Base-by-base conservation (phyloP, 2,329 filamentous ascomycete genomes). In the Hypomyces rosellus region DNA sequence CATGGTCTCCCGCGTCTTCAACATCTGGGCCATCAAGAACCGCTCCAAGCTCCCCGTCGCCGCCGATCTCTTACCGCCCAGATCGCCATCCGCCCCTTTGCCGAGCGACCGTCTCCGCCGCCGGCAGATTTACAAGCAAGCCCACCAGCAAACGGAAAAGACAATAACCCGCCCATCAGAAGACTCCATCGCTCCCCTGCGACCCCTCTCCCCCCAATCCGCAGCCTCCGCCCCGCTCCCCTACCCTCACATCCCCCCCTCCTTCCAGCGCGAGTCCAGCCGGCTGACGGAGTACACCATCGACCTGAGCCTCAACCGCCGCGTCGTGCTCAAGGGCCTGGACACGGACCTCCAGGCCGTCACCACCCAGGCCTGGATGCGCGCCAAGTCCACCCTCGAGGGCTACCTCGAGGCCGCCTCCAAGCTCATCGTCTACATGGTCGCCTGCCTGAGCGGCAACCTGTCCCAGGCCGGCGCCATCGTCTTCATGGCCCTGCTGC, bases 311-410 rank as follows among this genome's bases (percentile, higher is more conserved):
- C 68, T 72, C 20, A 76, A 76, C 39, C 69, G 74, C 1, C 73
- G 71, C 57, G 70, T 84, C 1, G 66, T 75, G 12, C 69, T 85
- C 39, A 71, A 73, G 25, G 82, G 82, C 4, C 60, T 69, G 4
- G 69, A 75, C 7, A 70, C 76, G 33, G 81, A 84, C 59, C 68
- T 85, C 6, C 78, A 79, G 50, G 80, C 80, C 30, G 71, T 84
- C 38, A 84, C 80, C 1, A 74, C 76, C 3, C 74, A 77, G 3
- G 59, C 71, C 25, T 85, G 80, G 81, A 63, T 85, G 42, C 69
- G 73, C 11, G 66, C 73, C 37, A 74, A 76, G 61, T 79, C 75
- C 0, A 63, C 69, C 22, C 43, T 72, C 2, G 75, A 84, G 55
- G 70, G 74, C 30, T 78, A 75, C 57, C 63, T 79, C 47, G 74